phyloP scores from a whole-genome alignment of 2,329 filamentous ascomycete species.

The Fusarium buharicum region DNA sequence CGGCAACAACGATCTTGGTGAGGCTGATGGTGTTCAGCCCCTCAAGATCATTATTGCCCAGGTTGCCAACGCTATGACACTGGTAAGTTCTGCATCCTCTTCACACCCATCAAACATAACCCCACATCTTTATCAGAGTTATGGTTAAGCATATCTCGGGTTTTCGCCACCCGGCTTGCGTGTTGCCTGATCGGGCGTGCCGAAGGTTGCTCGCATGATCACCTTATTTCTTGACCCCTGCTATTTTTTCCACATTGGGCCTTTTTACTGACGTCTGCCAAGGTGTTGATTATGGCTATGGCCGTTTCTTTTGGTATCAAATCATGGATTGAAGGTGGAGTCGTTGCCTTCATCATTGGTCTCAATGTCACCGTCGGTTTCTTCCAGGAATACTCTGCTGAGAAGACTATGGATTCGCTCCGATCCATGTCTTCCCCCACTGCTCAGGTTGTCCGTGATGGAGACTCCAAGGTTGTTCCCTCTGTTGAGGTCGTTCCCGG shows the following conservation, averaged over 20 bases:
- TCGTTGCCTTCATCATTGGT: slow-evolving; percentile 66
- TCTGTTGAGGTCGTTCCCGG: slow-evolving; percentile 64
- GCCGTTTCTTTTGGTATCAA: slow-evolving; percentile 66
- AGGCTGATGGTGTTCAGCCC: slow-evolving; percentile 60
- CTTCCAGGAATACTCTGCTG: slow-evolving; percentile 58
- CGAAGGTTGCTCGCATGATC: slow-evolving; percentile 54
- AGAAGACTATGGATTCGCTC: slow-evolving; percentile 62
- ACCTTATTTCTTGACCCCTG: slow-evolving; percentile 17
- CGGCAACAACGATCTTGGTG: slow-evolving; percentile 68
- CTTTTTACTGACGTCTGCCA: slow-evolving; percentile 36
- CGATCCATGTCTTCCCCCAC: slow-evolving; percentile 57
- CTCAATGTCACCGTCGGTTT: slow-evolving; percentile 67
- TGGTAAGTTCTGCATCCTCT: slow-evolving; percentile 56
- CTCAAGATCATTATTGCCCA: slow-evolving; percentile 70
- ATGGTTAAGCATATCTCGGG: slow-evolving; percentile 30
- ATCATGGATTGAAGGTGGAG: slow-evolving; percentile 70
- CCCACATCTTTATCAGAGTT: slow-evolving; percentile 11
- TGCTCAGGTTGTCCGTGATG: slow-evolving; percentile 56
- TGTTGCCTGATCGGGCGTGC: slow-evolving; percentile 58
- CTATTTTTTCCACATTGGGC: background rate
- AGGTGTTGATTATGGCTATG: slow-evolving; percentile 67
- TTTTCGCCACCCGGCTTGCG: slow-evolving; percentile 50
- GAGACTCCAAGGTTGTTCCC: slow-evolving; percentile 52
- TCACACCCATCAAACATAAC: background rate
- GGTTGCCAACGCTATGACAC: slow-evolving; percentile 75